phyloP scores from a whole-genome alignment of 2,329 filamentous ascomycete species.

The Trichoderma cornu-damae region DNA sequence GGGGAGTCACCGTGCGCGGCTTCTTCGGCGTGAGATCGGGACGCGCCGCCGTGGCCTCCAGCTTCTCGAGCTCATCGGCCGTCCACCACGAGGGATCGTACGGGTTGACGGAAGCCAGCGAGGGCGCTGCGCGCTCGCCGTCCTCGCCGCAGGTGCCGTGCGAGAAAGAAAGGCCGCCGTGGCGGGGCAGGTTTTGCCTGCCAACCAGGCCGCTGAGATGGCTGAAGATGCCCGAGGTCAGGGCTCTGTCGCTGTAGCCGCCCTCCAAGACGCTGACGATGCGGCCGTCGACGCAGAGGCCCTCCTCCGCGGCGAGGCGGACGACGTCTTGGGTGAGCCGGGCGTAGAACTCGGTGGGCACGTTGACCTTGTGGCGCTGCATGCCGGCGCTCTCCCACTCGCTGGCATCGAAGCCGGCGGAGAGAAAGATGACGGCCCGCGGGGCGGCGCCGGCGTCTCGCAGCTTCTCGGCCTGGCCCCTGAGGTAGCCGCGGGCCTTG shows the following conservation, averaged over 20 bases:
- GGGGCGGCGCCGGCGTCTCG: slow-evolving; percentile 55
- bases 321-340: slow-evolving; percentile 83
- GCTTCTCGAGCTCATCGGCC: slow-evolving; percentile 56
- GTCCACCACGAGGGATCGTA: slow-evolving; percentile 74
- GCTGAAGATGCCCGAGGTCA: slow-evolving; percentile 82
- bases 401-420: slow-evolving; percentile 93
- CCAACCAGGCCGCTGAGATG: slow-evolving; percentile 79
- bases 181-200: slow-evolving; percentile 33
- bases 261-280: slow-evolving; percentile 93
- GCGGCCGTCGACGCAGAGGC: slow-evolving; percentile 70
- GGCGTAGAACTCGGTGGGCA: slow-evolving; percentile 95
- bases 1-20: slow-evolving; percentile 50
- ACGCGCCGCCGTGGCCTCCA: slow-evolving; percentile 57
- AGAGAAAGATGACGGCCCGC: slow-evolving; percentile 87
- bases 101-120: slow-evolving; percentile 33
- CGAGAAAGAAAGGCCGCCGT: neutral
- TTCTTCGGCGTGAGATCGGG: slow-evolving; percentile 48
- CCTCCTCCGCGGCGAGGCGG: slow-evolving; percentile 73
- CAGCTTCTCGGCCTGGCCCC: slow-evolving; percentile 63
- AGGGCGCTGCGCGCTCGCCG: slow-evolving; percentile 19
- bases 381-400: slow-evolving; percentile 90
- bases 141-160: slow-evolving; percentile 35
- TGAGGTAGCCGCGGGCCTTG: slow-evolving; percentile 75
- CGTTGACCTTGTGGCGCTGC: slow-evolving; percentile 93
- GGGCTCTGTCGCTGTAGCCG: slow-evolving; percentile 87